phyloP scores from a whole-genome alignment of 345 rosid species.

The Garcia nutans region DNA sequence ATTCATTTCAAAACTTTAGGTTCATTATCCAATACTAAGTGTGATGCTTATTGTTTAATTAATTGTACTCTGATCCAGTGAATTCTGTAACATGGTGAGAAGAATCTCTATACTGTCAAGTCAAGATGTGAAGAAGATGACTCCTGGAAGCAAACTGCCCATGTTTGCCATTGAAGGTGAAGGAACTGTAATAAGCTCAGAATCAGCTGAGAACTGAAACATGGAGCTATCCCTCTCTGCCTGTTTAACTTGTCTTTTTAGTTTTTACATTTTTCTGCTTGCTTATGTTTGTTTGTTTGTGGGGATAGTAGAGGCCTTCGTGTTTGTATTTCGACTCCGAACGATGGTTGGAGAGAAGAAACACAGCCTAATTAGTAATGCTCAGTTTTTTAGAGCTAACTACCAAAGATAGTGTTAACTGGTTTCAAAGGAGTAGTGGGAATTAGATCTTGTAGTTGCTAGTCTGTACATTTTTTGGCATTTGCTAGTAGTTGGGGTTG shows the following conservation, averaged over 20 bases:
- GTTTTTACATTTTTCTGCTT: slow-evolving; percentile 1
- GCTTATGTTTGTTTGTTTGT: slow-evolving; percentile 12
- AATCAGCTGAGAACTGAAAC: slow-evolving; percentile 45
- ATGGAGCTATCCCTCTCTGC: not conserved
- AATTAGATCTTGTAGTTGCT: slow-evolving; percentile 17
- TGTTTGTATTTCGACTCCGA: slow-evolving; percentile 18
- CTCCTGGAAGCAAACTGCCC: slow-evolving; percentile 29
- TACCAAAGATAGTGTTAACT: slow-evolving; percentile 3
- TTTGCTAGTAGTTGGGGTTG: slow-evolving; percentile 10
- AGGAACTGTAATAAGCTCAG: slow-evolving; percentile 45
- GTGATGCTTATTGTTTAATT: not conserved
- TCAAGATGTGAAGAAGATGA: slow-evolving; percentile 35
- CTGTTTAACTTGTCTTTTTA: not conserved
- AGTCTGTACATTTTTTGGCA: slow-evolving; percentile 32
- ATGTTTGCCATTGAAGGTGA: slow-evolving; percentile 15
- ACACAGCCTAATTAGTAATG: slow-evolving; percentile 24
- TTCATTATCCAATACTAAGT: not conserved
- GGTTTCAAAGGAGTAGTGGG: slow-evolving; percentile 22
- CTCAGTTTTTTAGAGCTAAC: slow-evolving; percentile 49
- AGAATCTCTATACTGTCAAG: slow-evolving; percentile 31
- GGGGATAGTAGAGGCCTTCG: slow-evolving; percentile 7
- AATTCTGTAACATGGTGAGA: slow-evolving; percentile 36
- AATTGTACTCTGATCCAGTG: slow-evolving; percentile 11
- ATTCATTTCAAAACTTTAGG: too few species aligned
- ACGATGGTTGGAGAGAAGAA: slow-evolving; percentile 11